Base-by-base conservation (phyloP, 1,284 basidiomycete genomes). In the Fomitopsis betulina region DNA sequence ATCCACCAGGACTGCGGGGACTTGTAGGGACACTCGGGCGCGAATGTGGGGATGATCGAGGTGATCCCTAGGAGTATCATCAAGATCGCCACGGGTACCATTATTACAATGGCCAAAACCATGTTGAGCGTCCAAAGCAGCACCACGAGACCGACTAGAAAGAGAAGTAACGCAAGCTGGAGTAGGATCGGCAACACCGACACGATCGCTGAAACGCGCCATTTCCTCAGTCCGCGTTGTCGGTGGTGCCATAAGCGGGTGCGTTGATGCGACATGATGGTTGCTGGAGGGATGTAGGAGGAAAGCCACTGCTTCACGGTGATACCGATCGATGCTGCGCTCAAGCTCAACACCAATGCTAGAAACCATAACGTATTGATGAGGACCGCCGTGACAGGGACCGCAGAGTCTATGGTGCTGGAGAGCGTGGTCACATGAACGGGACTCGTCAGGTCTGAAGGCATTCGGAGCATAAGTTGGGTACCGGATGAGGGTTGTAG, bases 271-370 rank as follows among this genome's bases (percentile, higher is more conserved):
- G 55, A 15, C 8, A 45, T 49, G n/a, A 37, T 42, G 21, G 49
- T 52, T 5, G 52, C 32, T 7, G 40, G 53, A 7, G 54, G 40
- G 42, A 61, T 33, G 43, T 57, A 61, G 17, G 55, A 53, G 8
- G 55, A 55, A 10, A 66, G 56, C 64, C 64, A 66, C 42, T 64
- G 63, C 40, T 63, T 66, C 38, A 63, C 58, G 13, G 60, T 54
- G 25, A 66, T 64, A 21, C 61, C 59, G n/a, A 66, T 21, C 5
- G 61, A 60, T 7, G 64, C 64, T 6, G 63, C 49, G n/a, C 43
- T 42, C 5, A 66, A 54, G 25, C 58, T 62, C 54, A 61, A 39
- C 10, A 62, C 60, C 3, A 66, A 55, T 17, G 61, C 62, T 3
- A 59, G 50, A 43, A 66, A 62, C 64, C 64, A 66, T 5, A 66